Base-by-base conservation (phyloP, 768 basidiomycete genomes). In the Pleurotus djamor region DNA sequence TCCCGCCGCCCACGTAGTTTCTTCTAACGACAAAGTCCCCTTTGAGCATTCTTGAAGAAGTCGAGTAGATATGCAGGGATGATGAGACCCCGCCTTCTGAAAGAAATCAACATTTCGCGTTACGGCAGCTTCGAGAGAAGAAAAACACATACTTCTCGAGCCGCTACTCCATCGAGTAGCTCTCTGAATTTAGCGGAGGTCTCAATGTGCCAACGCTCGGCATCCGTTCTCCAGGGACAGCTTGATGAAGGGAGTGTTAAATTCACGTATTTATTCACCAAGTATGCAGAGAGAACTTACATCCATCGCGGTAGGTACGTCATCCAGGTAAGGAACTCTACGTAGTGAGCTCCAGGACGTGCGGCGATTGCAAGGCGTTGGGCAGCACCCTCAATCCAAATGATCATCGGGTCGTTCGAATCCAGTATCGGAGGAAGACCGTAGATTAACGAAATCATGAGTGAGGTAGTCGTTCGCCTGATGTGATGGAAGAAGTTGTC, bases 281-380 rank as follows among this genome's bases (percentile, higher is more conserved):
- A n/a, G 66, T 62, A n/a, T 55, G 52, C 60, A 72, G 73, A 69
- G 69, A n/a, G 72, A 48, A 61, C 13, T 69, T 68, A 41, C 38
- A 72, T 48, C 52, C 57, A 65, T 4, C 52, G 32, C 0, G 72
- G 72, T 1, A 74, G n/a, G n/a, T n/a, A n/a, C n/a, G n/a, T n/a
- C n/a, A n/a, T n/a, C n/a, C n/a, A n/a, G n/a, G 71, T 66, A 50
- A 74, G 71, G 52, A 67, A 63, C 57, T 74, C 73, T 41, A 74
- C 73, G 34, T 69, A 21, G 58, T 68, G 67, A 12, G 66, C 63
- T 8, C 75, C 74, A n/a, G 74, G 75, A 48, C 63, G 62, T 5
- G 66, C 64, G 5, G 74, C 71, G 4, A 59, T 57, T 17, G 66
- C 64, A 16, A 72, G 52, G 1, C 71, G 65, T 8, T 61, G 48